phyloP scores from a whole-genome alignment of 495 filamentous ascomycete species.

The Trichoderma orchidacearum region DNA sequence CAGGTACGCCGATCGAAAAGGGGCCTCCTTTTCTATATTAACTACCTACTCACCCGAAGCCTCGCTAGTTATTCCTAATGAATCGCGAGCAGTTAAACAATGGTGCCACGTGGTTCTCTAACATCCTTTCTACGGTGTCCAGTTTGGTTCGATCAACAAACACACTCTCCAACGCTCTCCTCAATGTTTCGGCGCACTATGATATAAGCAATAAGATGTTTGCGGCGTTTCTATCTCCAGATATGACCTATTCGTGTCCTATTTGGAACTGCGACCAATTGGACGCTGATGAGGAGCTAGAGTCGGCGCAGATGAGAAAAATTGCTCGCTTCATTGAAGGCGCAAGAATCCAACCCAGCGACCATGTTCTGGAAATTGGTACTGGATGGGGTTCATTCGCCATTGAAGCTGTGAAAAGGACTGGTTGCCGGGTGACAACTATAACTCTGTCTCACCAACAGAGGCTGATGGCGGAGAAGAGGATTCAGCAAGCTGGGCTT shows the following conservation, averaged over 20 bases:
- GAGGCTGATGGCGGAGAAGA: slow-evolving; percentile 42
- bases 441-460: slow-evolving; percentile 50
- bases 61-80: slow-evolving; percentile 45
- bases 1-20: slow-evolving; percentile 22
- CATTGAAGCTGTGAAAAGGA: slow-evolving; percentile 43
- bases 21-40: background rate
- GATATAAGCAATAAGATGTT: slow-evolving; percentile 67
- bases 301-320: slow-evolving; percentile 53
- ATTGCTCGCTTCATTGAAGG: slow-evolving; percentile 45
- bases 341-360: slow-evolving; percentile 42
- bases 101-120: slow-evolving; percentile 44
- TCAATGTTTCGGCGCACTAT: slow-evolving; percentile 59
- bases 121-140: slow-evolving; percentile 33
- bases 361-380: slow-evolving; percentile 57
- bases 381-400: slow-evolving; percentile 59
- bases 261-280: slow-evolving; percentile 36
- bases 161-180: slow-evolving; percentile 46
- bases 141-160: slow-evolving; percentile 45
- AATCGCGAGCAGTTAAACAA: slow-evolving; percentile 45
- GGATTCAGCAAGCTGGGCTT: slow-evolving; percentile 39
- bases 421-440: slow-evolving; percentile 48
- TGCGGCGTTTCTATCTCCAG: slow-evolving; percentile 52
- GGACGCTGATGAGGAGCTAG: slow-evolving; percentile 32
- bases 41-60: slow-evolving; percentile 1
- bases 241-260: slow-evolving; percentile 68